Conservation (phyloP, 768 basidiomycete genomes). For the Rhizopogon roseolus region DNA sequence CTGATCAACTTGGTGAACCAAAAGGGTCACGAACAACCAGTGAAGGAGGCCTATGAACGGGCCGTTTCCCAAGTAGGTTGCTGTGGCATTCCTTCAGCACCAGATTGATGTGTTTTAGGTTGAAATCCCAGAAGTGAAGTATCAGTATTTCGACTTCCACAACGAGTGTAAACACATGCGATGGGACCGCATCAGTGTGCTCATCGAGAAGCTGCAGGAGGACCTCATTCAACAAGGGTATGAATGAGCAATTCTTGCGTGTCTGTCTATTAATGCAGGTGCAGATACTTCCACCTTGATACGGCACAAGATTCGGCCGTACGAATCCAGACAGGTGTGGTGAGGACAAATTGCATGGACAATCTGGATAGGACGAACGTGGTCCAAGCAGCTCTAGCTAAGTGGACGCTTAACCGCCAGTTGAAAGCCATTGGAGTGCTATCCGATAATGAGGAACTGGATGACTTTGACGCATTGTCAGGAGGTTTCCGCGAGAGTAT, state of each 20-base stretch:
- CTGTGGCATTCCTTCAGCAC: neutral
- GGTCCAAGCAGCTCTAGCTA: slow-evolving; percentile 87
- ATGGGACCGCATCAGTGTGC: slow-evolving; percentile 85
- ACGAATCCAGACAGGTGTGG: slow-evolving; percentile 65
- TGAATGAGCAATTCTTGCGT: neutral
- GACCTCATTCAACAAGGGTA: slow-evolving; percentile 70
- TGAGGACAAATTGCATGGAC: slow-evolving; percentile 98
- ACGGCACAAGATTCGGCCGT: slow-evolving; percentile 40
- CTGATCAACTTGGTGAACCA: slow-evolving; percentile 93
- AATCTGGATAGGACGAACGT: slow-evolving; percentile 96
- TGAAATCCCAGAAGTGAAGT: slow-evolving; percentile 65
- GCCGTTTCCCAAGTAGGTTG: slow-evolving; percentile 55
- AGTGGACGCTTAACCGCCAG: slow-evolving; percentile 78
- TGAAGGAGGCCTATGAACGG: slow-evolving; percentile 94
- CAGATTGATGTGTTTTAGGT: slow-evolving; percentile 33
- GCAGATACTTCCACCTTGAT: slow-evolving; percentile 77
- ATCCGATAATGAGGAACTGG: slow-evolving; percentile 63
- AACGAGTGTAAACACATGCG: slow-evolving; percentile 91
- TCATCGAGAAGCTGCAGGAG: slow-evolving; percentile 72
- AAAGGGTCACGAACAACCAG: slow-evolving; percentile 85
- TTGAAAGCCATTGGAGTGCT: slow-evolving; percentile 71
- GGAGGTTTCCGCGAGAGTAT: slow-evolving; percentile 84
- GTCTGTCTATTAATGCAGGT: slow-evolving; percentile 6
- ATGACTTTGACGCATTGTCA: slow-evolving; percentile 77
- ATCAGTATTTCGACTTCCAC: slow-evolving; percentile 98